Evolutionary conservation across 345 rosid species (phyloP), one percentile per base, ranked within the genome.

Genomic region (Citrus cavaleriei): DNA sequence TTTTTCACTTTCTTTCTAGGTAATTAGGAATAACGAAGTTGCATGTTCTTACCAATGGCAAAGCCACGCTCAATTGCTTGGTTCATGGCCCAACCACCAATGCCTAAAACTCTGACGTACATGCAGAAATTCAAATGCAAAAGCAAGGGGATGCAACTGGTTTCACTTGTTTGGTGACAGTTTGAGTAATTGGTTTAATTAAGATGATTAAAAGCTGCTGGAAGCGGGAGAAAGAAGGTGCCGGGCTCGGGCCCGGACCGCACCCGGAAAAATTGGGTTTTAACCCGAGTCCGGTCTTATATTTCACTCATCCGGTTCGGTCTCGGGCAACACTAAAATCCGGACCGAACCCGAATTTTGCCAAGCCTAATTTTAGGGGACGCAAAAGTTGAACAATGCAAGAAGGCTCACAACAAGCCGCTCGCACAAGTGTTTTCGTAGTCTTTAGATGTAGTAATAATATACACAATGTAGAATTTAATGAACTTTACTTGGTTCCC

Each of bases 61-160:
- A 93, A 92, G 34, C 97, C 98, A 76, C 85, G 87, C 30, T 91
- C 85, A 40, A 93, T 92, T 24, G 98, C 95, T 78, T 72, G 86
- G 80, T 95, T 89, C 79, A 91, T 87, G 24, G 98, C 94, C 98
- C 98, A 93, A 25, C 91, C 89, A 40, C 91, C 94, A 78, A 95
- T 92, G 66, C 94, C 95, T 12, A 95, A 82, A 70, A 93, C 85
- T 13, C 91, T 84, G 38, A 46, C 89, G 37, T 87, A 91, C 95
- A 92, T 92, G 78, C 92, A 88, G 78, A 95, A 89, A 60, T 95
- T 95, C 25, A 95, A 88, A 57, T 81, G 75, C 81, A 95, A 78
- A 81, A 91, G 95, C 40, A 91, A 55, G 10, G 51, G 51, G 85
- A 61, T 24, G 94, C 98, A 38, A 86, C 87, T 1, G 83, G 80